phyloP scores from a whole-genome alignment of 768 basidiomycete genomes.

The Mycena amicta region DNA sequence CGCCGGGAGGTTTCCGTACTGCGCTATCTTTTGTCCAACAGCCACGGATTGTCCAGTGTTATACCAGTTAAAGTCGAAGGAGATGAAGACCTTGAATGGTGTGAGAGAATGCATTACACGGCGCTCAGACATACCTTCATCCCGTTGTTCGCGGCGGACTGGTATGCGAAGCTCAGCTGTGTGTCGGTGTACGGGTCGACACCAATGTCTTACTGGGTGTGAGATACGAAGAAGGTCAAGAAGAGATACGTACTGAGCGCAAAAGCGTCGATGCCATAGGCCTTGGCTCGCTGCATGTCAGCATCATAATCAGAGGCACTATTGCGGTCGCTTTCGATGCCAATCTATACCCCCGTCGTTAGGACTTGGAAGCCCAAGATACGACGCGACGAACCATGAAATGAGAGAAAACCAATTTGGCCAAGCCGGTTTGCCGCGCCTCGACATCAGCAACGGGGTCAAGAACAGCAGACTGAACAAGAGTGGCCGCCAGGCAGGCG shows the following conservation, averaged over 20 bases:
- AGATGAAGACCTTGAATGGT: slow-evolving; percentile 23
- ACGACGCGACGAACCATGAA: slow-evolving; percentile 4
- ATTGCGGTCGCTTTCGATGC: slow-evolving; percentile 19
- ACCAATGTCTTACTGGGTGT: slow-evolving; percentile 23
- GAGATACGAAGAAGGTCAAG: not conserved
- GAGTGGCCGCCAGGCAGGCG: not conserved
- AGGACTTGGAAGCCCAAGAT: not conserved
- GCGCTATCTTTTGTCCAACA: slow-evolving; percentile 37
- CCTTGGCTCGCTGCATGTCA: slow-evolving; percentile 20
- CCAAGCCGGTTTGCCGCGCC: not conserved
- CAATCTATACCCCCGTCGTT: slow-evolving; percentile 4
- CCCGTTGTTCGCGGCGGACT: slow-evolving; percentile 34
- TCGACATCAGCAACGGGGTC: not conserved
- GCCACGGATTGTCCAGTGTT: slow-evolving; percentile 27
- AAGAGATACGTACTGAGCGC: slow-evolving; percentile 38
- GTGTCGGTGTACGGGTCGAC: slow-evolving; percentile 37
- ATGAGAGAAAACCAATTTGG: slow-evolving; percentile 7
- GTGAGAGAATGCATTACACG: too few species aligned
- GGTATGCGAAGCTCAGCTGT: slow-evolving; percentile 34
- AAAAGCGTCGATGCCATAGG: slow-evolving; percentile 38
- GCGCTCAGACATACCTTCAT: slow-evolving; percentile 36
- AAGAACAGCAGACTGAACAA: not conserved
- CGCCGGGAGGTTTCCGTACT: slow-evolving; percentile 39
- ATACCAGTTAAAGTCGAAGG: slow-evolving; percentile 13
- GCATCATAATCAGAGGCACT: slow-evolving; percentile 17